Evolutionary conservation across 1,284 basidiomycete genomes (phyloP), one percentile per base, ranked within the genome.

Genomic region (Tylopilus orsonianus): DNA sequence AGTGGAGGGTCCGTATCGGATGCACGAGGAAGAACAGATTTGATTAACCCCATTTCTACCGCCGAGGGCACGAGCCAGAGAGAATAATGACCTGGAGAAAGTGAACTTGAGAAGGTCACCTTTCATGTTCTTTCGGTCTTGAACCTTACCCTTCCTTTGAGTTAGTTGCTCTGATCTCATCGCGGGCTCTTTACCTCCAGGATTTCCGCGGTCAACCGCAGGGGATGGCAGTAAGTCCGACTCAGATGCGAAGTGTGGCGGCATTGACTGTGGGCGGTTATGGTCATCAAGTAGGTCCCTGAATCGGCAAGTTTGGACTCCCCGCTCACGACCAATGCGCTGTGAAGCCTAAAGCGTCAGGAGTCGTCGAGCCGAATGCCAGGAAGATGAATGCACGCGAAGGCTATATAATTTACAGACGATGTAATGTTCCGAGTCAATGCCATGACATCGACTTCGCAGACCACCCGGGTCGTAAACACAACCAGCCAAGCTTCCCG

Each of bases 31-130:
- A 85, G 81, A 52, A 77, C 54, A 19, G 56, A 65, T 49, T 69
- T 62, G 16, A 87, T 68, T 29, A 64, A 65, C 14, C 65, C 49
- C 4, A 72, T 65, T 52, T 76, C 71, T 13, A 59, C 44, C 14
- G 60, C 49, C 8, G 70, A 56, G 6, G 85, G 82, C 18, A 87
- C 77, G 27, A 87, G 75, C 85, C 85, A 87, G 12, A 87, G 66
- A 19, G 82, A 71, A 41, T 77, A 56, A 14, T 79, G 56, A 14
- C 79, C 81, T 83, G 50, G 30, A 33, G 32, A 49, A 16, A 42
- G 38, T 19, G 33, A 27, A 9, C n/a, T 23, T 47, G 12, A 58
- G 37, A 5, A 30, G 18, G 24, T 37, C 19, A 7, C 2, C 18
- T 37, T 24, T 26, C 39, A 19, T 14, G 44, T 13, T 26, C n/a